A percentile compares a stretch with the other conserved stretches of the same genome.
Conservation (phyloP, 1,139 yeast genomes). For the Lodderomyces metapsilosis region DNA sequence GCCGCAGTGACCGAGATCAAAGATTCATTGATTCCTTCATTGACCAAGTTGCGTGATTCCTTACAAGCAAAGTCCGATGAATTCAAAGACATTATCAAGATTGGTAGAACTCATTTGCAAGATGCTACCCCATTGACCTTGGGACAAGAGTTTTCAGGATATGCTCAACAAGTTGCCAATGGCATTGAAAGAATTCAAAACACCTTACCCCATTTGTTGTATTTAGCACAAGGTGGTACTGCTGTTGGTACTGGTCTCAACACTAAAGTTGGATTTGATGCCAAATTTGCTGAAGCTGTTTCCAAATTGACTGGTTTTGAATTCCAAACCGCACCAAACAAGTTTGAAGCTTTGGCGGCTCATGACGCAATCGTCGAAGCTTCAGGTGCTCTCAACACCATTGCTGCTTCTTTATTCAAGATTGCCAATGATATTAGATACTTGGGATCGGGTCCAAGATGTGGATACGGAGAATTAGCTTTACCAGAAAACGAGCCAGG, state of each 20-base stretch:
- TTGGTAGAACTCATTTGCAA: slow-evolving; percentile 98
- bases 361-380: slow-evolving; percentile 98
- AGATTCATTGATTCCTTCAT: slow-evolving; percentile 71
- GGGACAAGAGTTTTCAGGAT: slow-evolving; percentile 97
- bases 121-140: slow-evolving; percentile 97
- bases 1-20: slow-evolving; percentile 94
- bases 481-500: slow-evolving; percentile 99
- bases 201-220: slow-evolving; percentile 71
- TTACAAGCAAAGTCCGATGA: slow-evolving; percentile 75
- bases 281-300: slow-evolving; percentile 75
- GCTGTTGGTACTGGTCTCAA: slow-evolving; percentile 99
- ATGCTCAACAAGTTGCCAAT: slow-evolving; percentile 86
- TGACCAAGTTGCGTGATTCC: slow-evolving; percentile 73
- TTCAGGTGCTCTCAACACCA: slow-evolving; percentile 93
- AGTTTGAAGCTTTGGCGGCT: slow-evolving; percentile 98
- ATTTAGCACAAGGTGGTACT: slow-evolving; percentile 98
- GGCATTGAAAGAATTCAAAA: slow-evolving; percentile 86
- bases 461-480: slow-evolving; percentile 95
- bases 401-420: slow-evolving; percentile 90
- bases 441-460: slow-evolving; percentile 98
- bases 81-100: slow-evolving; percentile 85
- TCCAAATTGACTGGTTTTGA: slow-evolving; percentile 81
- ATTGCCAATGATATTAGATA: slow-evolving; percentile 97
- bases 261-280: slow-evolving; percentile 88
- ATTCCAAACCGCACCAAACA: slow-evolving; percentile 95